These are phyloP conservation scores for Fraxinus dipetala DNA, from an alignment of 305 asterid species.

Conservation along the genomic window DNA sequence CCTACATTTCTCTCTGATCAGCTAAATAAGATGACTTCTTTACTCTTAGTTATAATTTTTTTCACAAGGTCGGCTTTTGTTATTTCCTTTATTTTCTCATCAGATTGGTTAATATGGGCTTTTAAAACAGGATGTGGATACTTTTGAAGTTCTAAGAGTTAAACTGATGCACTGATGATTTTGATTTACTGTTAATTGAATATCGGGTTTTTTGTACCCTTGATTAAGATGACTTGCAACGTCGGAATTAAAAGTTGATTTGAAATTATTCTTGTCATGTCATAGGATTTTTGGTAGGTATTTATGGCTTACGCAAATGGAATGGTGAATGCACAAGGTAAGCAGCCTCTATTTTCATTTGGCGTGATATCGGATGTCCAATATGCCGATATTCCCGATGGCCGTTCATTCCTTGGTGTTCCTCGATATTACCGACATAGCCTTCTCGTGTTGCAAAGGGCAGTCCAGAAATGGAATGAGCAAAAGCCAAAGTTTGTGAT, in stretches of 20 bases:
- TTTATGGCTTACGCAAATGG: conserved; percentile 52
- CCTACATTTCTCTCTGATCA: background rate
- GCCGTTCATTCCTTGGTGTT: conserved; percentile 76
- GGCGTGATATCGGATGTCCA: conserved; percentile 90
- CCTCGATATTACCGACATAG: conserved; percentile 84
- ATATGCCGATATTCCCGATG: conserved; percentile 86
- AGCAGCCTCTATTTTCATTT: conserved; percentile 74
- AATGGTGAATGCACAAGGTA: conserved; percentile 38
- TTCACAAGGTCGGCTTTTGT: background rate
- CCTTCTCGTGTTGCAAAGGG: conserved; percentile 66
- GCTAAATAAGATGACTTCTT: background rate
- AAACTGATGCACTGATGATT: background rate
- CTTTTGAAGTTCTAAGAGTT: background rate
- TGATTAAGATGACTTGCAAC: background rate
- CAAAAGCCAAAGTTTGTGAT: conserved; percentile 50
- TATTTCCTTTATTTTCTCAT: background rate
- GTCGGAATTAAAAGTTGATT: conserved; percentile 2
- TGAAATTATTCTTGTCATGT: background rate
- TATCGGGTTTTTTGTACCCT: background rate
- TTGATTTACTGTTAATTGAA: background rate
- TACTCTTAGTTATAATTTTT: background rate
- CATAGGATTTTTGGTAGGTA: conserved; percentile 24
- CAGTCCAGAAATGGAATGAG: conserved; percentile 58
- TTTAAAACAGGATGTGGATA: background rate
- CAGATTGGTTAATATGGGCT: background rate